Evolutionary conservation across 352 stramenopile species (phyloP), one percentile per base, ranked within the genome.

Genomic region (Elongisporangium undulatum): DNA sequence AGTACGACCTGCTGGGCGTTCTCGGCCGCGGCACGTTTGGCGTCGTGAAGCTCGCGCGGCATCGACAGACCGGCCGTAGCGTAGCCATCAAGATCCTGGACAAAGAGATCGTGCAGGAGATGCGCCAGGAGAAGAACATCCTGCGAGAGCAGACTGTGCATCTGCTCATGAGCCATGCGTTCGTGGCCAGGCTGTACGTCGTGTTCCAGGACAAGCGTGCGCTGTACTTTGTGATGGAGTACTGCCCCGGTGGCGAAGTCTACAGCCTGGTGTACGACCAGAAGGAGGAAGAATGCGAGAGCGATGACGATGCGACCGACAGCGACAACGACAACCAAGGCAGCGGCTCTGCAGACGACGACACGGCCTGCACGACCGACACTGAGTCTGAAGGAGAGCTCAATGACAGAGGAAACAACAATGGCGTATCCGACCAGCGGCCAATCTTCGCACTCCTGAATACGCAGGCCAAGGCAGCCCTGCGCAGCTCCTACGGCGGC

Each of bases 191-290:
- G 24, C 71, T 95, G 49, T 86, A 82, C 62, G 63, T 74, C 19
- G 90, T 74, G 50, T 92, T 95, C 56, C 82, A 95, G 54, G 86
- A 95, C 62, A 58, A 62, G 10, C 54, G 86, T 15, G 81, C 81
- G 22, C 60, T 94, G 34, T 95, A 90, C 55, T 88, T 92, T 39
- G 77, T 92, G 50, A 49, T 92, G 48, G 83, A 90, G 68, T 90
- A 83, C 51, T 89, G 77, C 55, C 71, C 82, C 16, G 82, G 82
- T 38, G 82, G 79, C 49, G 82, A 92, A 53, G 39, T 90, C n/a
- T 98, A 96, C 64, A 94, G 90, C 56, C 83, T 98, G 51, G 80
- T 97, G 53, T 85, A 92, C 65, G 64, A 90, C 22, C 79, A 87
- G 29, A 55, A 79, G 13, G 95, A 96, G 56, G 63, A 75, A 9